A percentile compares a stretch with the other conserved stretches of the same genome.
Evolutionary conservation across 1,284 basidiomycete species (phyloP).

Genomic region (Cutaneotrichosporon arboriforme): DNA sequence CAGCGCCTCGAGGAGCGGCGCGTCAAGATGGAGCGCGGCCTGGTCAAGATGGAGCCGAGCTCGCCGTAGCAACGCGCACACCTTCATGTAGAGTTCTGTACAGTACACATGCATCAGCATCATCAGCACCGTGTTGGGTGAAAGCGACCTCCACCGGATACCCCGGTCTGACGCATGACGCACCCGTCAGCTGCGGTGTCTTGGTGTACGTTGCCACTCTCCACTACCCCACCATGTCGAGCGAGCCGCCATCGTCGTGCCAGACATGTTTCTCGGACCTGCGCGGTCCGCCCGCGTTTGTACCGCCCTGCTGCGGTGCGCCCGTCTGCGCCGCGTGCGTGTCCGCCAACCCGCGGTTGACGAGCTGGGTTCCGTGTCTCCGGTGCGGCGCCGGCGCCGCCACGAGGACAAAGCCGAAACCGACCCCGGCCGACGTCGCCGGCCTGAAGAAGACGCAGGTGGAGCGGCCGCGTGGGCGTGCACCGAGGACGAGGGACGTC

Average conservation of each 20-base stretch:
- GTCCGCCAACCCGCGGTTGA: constrained; percentile 33
- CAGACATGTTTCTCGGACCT: constrained; percentile 35
- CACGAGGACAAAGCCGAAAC: neutral
- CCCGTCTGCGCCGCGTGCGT: constrained; percentile 39
- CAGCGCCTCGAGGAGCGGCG: constrained; percentile 16
- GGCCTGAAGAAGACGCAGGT: neutral
- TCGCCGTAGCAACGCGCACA: constrained; percentile 7
- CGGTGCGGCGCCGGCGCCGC: constrained; percentile 26
- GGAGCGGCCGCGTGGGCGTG: neutral
- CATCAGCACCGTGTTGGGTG: neutral
- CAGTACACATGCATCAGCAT: neutral
- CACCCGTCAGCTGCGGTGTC: neutral
- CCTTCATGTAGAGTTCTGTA: no score
- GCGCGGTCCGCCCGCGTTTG: constrained; percentile 10
- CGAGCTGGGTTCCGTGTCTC: constrained; percentile 39
- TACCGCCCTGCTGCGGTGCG: constrained; percentile 34
- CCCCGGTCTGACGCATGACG: neutral
- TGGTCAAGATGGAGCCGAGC: constrained; percentile 58
- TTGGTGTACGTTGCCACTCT: no score
- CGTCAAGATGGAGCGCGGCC: constrained; percentile 50
- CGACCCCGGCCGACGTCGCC: constrained; percentile 12
- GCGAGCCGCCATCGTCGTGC: constrained; percentile 10
- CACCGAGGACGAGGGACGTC: neutral
- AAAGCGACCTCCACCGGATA: neutral
- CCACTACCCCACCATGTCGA: neutral